Evolutionary conservation across 306 rosid genomes (phyloP).

Genomic region (Cicer pinnatifidum): DNA sequence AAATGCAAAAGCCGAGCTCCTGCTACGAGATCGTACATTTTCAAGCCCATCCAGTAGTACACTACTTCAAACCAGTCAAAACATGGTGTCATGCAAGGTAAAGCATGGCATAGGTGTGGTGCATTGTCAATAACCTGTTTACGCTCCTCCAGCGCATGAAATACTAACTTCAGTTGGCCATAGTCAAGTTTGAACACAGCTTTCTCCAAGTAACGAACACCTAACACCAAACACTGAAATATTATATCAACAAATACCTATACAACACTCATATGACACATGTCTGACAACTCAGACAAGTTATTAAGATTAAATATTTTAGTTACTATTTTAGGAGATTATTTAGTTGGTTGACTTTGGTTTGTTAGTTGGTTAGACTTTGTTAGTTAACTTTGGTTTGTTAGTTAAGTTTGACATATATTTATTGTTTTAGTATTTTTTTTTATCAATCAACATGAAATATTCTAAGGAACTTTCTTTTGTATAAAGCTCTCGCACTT

Average conservation of each 20-base stretch:
- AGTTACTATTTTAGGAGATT: too few relatives aligned
- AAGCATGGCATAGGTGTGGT: constrained; percentile 95
- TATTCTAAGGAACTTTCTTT: too few relatives aligned
- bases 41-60: constrained; percentile 93
- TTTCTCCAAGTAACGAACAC: constrained; percentile 97
- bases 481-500: too few relatives aligned
- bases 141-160: constrained; percentile 97
- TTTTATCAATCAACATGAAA: too few relatives aligned
- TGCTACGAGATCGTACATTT: constrained; percentile 94
- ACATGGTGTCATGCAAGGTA: constrained; percentile 99
- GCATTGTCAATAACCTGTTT: constrained; percentile 92
- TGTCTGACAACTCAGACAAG: too few relatives aligned
- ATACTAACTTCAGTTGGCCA: constrained; percentile 91
- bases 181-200: constrained; percentile 93
- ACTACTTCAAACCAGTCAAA: constrained; percentile 90
- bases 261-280: too few relatives aligned
- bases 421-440: too few relatives aligned
- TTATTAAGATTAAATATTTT: too few relatives aligned
- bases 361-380: too few relatives aligned
- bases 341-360: too few relatives aligned
- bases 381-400: too few relatives aligned
- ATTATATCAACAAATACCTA: constrained; percentile 12
- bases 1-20: constrained; percentile 79
- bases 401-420: too few relatives aligned
- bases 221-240: constrained; percentile 50